Percentiles rank a stretch among this genome's conserved stretches.
Evolutionary conservation across 257 asterid species (phyloP).

Genomic region (Vinca minor): DNA sequence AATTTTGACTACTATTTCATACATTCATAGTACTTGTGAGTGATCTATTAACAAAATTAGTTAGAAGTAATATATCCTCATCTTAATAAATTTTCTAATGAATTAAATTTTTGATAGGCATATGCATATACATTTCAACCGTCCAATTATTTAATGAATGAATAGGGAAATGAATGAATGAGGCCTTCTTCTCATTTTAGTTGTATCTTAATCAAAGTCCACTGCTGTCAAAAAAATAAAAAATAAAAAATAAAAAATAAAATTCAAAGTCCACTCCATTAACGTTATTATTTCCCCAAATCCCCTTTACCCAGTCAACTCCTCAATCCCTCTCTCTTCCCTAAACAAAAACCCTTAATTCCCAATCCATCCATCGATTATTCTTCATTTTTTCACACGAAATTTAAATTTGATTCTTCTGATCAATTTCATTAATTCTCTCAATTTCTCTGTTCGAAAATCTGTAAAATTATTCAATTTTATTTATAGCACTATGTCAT

Average conservation of each 20-base stretch:
- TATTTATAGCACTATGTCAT: conserved; percentile 37
- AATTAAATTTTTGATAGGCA: no score
- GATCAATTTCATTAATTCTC: background rate
- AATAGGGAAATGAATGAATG: background rate
- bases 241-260: background rate
- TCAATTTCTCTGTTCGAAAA: no score
- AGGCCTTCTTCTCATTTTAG: background rate
- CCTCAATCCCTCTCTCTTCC: conserved; percentile 25
- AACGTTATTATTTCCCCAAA: conserved; percentile 13
- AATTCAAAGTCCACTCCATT: conserved; percentile 8
- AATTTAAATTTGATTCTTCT: background rate
- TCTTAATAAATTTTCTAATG: no score
- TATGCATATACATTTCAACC: no score
- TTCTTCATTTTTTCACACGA: background rate
- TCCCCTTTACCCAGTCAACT: conserved; percentile 16
- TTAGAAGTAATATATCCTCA: no score
- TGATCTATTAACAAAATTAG: no score
- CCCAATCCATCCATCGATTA: background rate
- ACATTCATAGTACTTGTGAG: no score
- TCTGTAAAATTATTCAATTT: no score
- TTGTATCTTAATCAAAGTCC: no score
- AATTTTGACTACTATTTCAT: no score
- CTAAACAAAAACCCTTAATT: conserved; percentile 45
- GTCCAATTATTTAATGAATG: no score
- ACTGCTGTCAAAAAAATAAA: background rate